phyloP scores from a whole-genome alignment of 2,329 filamentous ascomycete genomes.

The Fusarium burgessii region DNA sequence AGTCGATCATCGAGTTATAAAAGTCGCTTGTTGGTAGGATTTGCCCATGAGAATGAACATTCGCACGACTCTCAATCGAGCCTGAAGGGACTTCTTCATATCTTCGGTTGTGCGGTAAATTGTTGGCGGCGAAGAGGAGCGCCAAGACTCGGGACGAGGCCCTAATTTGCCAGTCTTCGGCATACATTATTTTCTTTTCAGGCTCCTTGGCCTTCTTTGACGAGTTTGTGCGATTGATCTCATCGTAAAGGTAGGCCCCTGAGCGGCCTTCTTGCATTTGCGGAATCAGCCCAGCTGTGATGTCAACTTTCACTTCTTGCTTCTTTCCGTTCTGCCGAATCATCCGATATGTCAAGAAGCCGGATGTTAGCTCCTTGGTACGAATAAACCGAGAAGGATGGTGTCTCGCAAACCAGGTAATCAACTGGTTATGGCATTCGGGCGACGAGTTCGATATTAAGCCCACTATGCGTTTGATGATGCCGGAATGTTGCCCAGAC shows the following conservation, averaged over 20 bases:
- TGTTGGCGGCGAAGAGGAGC: slow-evolving; percentile 85
- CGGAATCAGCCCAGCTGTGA: slow-evolving; percentile 77
- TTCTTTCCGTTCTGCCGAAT: slow-evolving; percentile 77
- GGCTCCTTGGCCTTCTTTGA: slow-evolving; percentile 68
- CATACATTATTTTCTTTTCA: slow-evolving; percentile 71
- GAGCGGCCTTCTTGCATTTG: slow-evolving; percentile 75
- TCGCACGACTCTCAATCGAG: slow-evolving; percentile 44
- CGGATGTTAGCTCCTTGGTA: slow-evolving; percentile 80
- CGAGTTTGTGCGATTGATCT: slow-evolving; percentile 68
- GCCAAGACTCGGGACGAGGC: slow-evolving; percentile 84
- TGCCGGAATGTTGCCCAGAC: slow-evolving; percentile 79
- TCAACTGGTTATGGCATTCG: slow-evolving; percentile 80
- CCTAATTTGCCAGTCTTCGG: slow-evolving; percentile 90
- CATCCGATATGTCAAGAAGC: slow-evolving; percentile 85
- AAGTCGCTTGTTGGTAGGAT: slow-evolving; percentile 85
- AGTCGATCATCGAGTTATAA: slow-evolving; percentile 88
- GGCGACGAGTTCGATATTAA: slow-evolving; percentile 80
- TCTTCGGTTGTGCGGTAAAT: slow-evolving; percentile 57
- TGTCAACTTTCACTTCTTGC: slow-evolving; percentile 68
- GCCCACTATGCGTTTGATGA: slow-evolving; percentile 87
- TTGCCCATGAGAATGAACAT: slow-evolving; percentile 64
- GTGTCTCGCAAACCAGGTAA: slow-evolving; percentile 82
- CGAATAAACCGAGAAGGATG: slow-evolving; percentile 75
- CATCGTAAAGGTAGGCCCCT: slow-evolving; percentile 80
- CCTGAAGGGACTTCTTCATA: slow-evolving; percentile 40